phyloP scores from a whole-genome alignment of 2,329 filamentous ascomycete genomes.

The Fusarium sp. region DNA sequence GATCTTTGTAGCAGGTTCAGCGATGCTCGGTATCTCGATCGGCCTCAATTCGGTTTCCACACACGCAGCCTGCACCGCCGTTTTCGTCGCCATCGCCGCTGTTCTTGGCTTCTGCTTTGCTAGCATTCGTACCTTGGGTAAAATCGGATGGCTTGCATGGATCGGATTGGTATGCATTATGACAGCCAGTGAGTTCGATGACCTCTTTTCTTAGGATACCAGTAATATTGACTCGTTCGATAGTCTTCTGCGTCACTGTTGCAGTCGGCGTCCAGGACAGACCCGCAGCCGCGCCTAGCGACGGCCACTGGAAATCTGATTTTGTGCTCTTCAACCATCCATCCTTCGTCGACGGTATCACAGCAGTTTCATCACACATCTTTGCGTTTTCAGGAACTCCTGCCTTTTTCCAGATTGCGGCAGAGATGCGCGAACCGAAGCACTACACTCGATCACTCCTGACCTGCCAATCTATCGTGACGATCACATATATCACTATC shows the following conservation, averaged over 20 bases:
- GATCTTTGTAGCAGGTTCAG: constrained; percentile 39
- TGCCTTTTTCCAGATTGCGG: constrained; percentile 52
- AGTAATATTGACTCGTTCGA: neutral
- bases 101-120: constrained; percentile 51
- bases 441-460: constrained; percentile 37
- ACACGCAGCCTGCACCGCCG: constrained; percentile 58
- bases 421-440: constrained; percentile 54
- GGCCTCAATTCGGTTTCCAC: constrained; percentile 58
- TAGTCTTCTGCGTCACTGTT: constrained; percentile 39
- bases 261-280: constrained; percentile 38
- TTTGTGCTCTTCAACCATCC: constrained; percentile 52
- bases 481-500: constrained; percentile 53
- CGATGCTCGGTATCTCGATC: constrained; percentile 56
- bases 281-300: constrained; percentile 27
- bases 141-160: constrained; percentile 55
- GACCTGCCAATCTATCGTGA: constrained; percentile 48
- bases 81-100: constrained; percentile 57
- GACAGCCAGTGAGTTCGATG: constrained; percentile 29
- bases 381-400: constrained; percentile 57
- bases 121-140: constrained; percentile 53
- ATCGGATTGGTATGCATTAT: constrained; percentile 42
- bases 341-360: constrained; percentile 52
- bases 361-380: constrained; percentile 53
- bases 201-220: rapidly evolving
- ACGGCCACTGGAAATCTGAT: constrained; percentile 50